Evolutionary conservation across 495 filamentous ascomycete species (phyloP).

Genomic region (Choiromyces venosus): DNA sequence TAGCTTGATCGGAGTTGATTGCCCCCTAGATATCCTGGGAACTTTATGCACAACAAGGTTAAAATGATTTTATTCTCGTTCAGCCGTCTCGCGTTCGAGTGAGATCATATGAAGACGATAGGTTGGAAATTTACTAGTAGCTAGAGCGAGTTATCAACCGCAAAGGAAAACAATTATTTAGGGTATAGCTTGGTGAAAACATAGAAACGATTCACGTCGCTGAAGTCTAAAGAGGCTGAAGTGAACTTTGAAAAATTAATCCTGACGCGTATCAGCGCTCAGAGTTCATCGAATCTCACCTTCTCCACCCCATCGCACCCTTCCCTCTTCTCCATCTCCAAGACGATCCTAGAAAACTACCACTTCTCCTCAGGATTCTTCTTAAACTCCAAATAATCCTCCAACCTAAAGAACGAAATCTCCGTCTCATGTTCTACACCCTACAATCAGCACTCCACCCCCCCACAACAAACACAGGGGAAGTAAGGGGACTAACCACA

Average conservation of each 20-base stretch:
- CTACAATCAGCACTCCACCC: background rate
- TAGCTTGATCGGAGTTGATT: background rate
- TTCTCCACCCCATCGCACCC: background rate
- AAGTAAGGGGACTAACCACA: conserved; percentile 28
- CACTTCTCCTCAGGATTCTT: conserved; percentile 41
- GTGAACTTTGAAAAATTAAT: background rate
- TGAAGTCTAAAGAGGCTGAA: background rate
- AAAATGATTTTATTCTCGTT: background rate
- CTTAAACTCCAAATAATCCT: conserved; percentile 41
- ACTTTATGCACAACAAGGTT: background rate
- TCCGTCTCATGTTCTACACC: conserved; percentile 41
- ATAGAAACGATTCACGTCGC: background rate
- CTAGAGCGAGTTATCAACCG: background rate
- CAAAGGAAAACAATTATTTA: background rate
- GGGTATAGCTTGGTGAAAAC: background rate
- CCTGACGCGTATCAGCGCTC: background rate
- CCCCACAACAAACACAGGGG: background rate
- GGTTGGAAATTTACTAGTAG: background rate
- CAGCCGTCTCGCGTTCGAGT: background rate
- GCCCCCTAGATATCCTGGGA: background rate
- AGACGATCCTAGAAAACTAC: conserved; percentile 13
- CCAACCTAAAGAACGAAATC: conserved; percentile 41
- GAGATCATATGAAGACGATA: background rate
- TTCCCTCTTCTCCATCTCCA: background rate
- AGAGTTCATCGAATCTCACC: background rate